These are phyloP conservation scores for Hymenoscyphus occultus DNA, from an alignment of 2,329 filamentous ascomycete genomes.

Conservation along the genomic window DNA sequence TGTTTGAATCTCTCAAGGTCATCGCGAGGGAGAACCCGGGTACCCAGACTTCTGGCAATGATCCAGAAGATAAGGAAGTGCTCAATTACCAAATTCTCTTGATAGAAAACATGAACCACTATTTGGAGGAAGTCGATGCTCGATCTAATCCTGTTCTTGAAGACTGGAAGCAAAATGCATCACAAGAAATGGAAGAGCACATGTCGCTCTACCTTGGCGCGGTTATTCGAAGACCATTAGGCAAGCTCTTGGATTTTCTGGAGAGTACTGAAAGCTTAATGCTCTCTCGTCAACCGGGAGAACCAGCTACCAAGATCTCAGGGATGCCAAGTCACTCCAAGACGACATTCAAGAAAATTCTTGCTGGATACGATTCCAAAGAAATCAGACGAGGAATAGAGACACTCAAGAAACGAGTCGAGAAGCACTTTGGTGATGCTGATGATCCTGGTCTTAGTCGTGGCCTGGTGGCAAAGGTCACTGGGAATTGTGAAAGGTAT, in stretches of 20 bases:
- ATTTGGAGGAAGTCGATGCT: slow-evolving; percentile 84
- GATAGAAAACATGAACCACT: slow-evolving; percentile 99
- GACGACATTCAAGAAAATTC: slow-evolving; percentile 78
- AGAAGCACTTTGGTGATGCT: slow-evolving; percentile 94
- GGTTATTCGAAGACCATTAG: slow-evolving; percentile 83
- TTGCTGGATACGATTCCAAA: slow-evolving; percentile 75
- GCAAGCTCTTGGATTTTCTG: slow-evolving; percentile 86
- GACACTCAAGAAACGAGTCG: slow-evolving; percentile 81
- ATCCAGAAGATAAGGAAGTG: slow-evolving; percentile 89
- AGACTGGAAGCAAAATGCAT: slow-evolving; percentile 77
- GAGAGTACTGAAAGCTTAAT: slow-evolving; percentile 79
- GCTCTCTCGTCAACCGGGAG: slow-evolving; percentile 55
- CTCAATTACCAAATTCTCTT: slow-evolving; percentile 96
- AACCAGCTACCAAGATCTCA: slow-evolving; percentile 63
- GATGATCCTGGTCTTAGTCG: slow-evolving; percentile 61
- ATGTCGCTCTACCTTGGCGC: slow-evolving; percentile 82
- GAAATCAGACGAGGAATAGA: slow-evolving; percentile 90
- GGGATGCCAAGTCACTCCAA: slow-evolving; percentile 80
- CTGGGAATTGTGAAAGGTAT: slow-evolving; percentile 59
- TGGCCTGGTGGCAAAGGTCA: slow-evolving; percentile 55
- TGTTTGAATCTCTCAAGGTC: slow-evolving; percentile 96
- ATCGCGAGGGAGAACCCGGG: slow-evolving; percentile 73
- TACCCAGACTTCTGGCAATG: slow-evolving; percentile 46
- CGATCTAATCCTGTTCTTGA: slow-evolving; percentile 72
- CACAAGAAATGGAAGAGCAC: slow-evolving; percentile 78